These are phyloP conservation scores for Fraxinus velutina DNA, from an alignment of 305 asterid species.

Conservation along the genomic window DNA sequence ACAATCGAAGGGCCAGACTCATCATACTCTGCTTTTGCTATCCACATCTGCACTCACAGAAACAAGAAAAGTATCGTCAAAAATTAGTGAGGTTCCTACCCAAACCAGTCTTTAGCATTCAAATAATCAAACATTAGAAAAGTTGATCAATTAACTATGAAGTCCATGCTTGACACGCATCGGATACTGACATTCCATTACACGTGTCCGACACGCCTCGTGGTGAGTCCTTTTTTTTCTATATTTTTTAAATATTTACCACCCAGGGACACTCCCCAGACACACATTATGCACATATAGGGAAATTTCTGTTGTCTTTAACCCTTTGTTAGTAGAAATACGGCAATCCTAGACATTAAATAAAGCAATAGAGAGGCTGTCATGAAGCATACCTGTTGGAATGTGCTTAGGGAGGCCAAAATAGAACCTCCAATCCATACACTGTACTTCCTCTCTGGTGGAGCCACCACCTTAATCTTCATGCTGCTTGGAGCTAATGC, in stretches of 20 bases:
- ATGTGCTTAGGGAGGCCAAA: slow-evolving; percentile 65
- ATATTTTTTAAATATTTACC: background rate
- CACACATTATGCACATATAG: background rate
- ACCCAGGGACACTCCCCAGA: background rate
- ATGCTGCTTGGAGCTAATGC: slow-evolving; percentile 63
- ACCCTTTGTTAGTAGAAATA: background rate
- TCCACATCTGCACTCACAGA: slow-evolving; percentile 63
- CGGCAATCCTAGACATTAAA: background rate
- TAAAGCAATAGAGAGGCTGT: background rate
- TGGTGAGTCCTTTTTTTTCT: background rate
- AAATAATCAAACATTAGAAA: background rate
- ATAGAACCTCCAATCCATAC: slow-evolving; percentile 70
- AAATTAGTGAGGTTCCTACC: background rate
- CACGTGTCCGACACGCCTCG: background rate
- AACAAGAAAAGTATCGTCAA: slow-evolving; percentile 7
- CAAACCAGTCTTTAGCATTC: background rate
- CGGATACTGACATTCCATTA: background rate
- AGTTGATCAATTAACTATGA: background rate
- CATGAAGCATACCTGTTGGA: slow-evolving; percentile 51
- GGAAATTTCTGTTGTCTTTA: background rate
- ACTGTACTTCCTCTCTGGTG: slow-evolving; percentile 70
- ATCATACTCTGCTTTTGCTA: slow-evolving; percentile 72
- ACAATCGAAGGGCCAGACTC: slow-evolving; percentile 76
- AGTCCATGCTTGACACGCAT: background rate
- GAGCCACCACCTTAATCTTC: slow-evolving; percentile 68